A percentile compares a stretch with the other conserved stretches of the same genome.
Conservation (phyloP, 441 rosid species). For the Pelargonium australe region DNA sequence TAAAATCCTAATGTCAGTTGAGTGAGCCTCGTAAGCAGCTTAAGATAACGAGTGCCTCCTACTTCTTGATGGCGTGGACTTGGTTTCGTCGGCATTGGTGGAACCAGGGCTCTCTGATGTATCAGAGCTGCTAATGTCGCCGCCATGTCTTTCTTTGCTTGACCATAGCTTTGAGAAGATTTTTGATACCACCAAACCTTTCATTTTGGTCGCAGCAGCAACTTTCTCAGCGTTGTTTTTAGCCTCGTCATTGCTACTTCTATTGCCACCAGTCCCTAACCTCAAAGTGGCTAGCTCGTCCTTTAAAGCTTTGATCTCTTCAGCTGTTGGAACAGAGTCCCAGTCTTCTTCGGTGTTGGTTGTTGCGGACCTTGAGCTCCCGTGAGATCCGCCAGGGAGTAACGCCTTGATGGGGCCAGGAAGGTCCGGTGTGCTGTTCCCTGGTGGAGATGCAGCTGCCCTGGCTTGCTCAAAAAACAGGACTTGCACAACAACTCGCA, state of each 20-base stretch:
- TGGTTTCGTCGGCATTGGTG: constrained; percentile 39
- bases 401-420: constrained; percentile 41
- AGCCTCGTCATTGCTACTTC: constrained; percentile 26
- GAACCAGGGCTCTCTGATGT: constrained; percentile 62
- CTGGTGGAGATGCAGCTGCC: constrained; percentile 44
- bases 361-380: constrained; percentile 56
- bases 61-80: constrained; percentile 46
- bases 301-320: constrained; percentile 52
- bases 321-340: constrained; percentile 58
- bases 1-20: no score
- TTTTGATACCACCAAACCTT: constrained; percentile 44
- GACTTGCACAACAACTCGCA: constrained; percentile 84
- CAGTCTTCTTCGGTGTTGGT: constrained; percentile 60
- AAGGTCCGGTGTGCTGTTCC: constrained; percentile 46
- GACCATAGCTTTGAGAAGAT: constrained; percentile 51
- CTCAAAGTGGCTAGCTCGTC: constrained; percentile 43
- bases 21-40: neutral
- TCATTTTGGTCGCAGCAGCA: constrained; percentile 31
- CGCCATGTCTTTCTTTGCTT: constrained; percentile 42
- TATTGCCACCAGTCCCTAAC: constrained; percentile 18
- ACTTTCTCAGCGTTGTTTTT: constrained; percentile 30
- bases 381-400: constrained; percentile 48
- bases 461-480: constrained; percentile 83
- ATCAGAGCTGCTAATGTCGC: constrained; percentile 53
- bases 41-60: constrained; percentile 42